A percentile compares a stretch with the other conserved stretches of the same genome.
Evolutionary conservation across 306 rosid species (phyloP).

Genomic region (Ceratonia siliqua): DNA sequence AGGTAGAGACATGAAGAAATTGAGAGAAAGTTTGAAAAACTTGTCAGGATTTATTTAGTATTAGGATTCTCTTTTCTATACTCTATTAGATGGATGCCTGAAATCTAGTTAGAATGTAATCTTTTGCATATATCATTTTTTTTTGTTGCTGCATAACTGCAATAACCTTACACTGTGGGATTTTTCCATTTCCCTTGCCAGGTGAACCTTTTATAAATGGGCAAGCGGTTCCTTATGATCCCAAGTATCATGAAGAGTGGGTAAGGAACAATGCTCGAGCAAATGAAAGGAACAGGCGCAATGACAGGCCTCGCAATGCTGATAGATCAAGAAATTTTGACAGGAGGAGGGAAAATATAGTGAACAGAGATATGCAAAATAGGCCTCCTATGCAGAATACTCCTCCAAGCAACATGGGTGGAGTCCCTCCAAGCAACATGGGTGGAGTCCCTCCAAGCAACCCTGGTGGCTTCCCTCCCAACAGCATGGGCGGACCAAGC

Average conservation of each 20-base stretch:
- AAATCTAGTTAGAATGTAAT: not conserved
- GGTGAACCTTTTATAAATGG: constrained; percentile 97
- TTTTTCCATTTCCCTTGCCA: constrained; percentile 37
- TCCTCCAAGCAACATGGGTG: constrained; percentile 36
- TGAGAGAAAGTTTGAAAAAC: not conserved
- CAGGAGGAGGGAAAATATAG: constrained; percentile 80
- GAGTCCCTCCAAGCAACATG: constrained; percentile 35
- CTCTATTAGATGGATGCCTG: not conserved
- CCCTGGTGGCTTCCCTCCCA: constrained; percentile 27
- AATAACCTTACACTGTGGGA: not conserved
- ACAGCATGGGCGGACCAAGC: constrained; percentile 27
- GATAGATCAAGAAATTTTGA: constrained; percentile 90
- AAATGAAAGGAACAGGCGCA: constrained; percentile 91
- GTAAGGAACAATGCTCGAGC: constrained; percentile 88
- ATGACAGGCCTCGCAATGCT: constrained; percentile 79
- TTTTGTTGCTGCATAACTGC: not conserved
- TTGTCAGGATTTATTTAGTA: not conserved
- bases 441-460: constrained; percentile 22
- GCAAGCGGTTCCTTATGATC: constrained; percentile 89
- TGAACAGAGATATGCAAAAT: constrained; percentile 61
- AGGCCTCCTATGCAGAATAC: constrained; percentile 52
- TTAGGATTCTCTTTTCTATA: not conserved
- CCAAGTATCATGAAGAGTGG: constrained; percentile 94
- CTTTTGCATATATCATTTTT: not conserved
- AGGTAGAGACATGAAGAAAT: not conserved